Base-by-base conservation (phyloP, 2,329 filamentous ascomycete species). In the Penicillium freii region DNA sequence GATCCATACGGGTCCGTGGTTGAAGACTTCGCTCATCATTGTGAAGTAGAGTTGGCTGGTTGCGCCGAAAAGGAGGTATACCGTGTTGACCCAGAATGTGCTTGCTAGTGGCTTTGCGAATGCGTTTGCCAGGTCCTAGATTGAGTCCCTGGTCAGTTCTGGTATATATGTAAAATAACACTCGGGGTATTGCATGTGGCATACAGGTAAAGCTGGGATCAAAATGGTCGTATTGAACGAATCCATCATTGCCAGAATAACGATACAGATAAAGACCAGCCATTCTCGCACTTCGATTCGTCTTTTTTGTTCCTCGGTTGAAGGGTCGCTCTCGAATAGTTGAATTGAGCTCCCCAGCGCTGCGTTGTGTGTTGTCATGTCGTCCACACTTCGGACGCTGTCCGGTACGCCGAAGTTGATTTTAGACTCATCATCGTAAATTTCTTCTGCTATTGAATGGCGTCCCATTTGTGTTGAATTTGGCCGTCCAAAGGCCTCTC, bases 51-150 rank as follows among this genome's bases (percentile, higher is more conserved):
- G 54, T 42, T 71, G 69, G 13, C 69, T 67, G 11, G 64, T 61
- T 19, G 69, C 66, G 49, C 64, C 69, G 50, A 66, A 60, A 5
- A 82, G 67, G 0, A 83, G 72, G 57, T 81, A 83, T 4, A 76
- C 74, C 0, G 80, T 78, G 2, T 77, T 79, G 13, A 79, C 73
- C 82, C 81, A 84, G 56, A 82, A 78, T 0, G 76, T 71, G 46
- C 75, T 71, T 10, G 34, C 76, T 61, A 60, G 71, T 57, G 56
- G 74, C 65, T 44, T 72, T 49, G 25, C 79, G 64, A 60, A 74
- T 60, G 17, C 66, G 45, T 40, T 76, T 66, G 62, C 81, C 62
- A 62, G 66, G 61, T 72, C 49, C 62, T 73, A 46, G 5, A 23
- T 10, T 13, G 15, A 19, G 36, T 38, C 6, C 11, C 27, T 33